Evolutionary conservation across 306 rosid species (phyloP), one percentile per base, ranked within the genome.

Genomic region (Vachellia pachyceras): DNA sequence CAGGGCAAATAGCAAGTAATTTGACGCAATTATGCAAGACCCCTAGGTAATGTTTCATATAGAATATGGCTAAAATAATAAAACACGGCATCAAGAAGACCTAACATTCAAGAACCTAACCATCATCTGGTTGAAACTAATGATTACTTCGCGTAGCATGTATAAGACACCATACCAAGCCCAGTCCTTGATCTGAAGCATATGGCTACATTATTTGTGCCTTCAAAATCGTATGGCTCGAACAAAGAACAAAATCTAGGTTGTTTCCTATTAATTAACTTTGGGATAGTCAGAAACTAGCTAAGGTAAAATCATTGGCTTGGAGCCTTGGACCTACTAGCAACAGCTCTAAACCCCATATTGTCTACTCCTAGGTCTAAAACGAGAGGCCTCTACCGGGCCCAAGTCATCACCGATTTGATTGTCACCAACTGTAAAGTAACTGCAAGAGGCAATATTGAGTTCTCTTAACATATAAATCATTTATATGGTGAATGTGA

Each of bases 291-390:
- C 5, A 37, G 52, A 77, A 57, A 64, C 65, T 61, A 71, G 55
- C 60, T n/a, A 47, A 82, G 25, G 57, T 23, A 58, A 69, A 82
- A 82, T 76, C 60, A 45, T 13, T 80, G 37, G 17, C 67, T 37
- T 69, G 8, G 29, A 77, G 33, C 2, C 33, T 29, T 2, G 33
- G 33, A 29, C 37, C 71, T 77, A 72, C 37, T 47, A 77, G 23
- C 71, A 77, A 73, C 33, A 50, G 49, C 63, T 76, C 81, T 69
- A 11, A 15, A 55, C 61, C 50, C 69, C 23, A 29, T 14, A 58
- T 54, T 54, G 69, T n/a, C 40, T 57, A 66, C 39, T 57, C 37
- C 54, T 10, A 5, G 23, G 58, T 82, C 39, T 77, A 39, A 20
- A 25, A 67, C 0, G 29, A 67, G 14, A 36, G 35, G 7, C 23